Base-by-base conservation (phyloP, 345 rosid species). In the Populus alba region DNA sequence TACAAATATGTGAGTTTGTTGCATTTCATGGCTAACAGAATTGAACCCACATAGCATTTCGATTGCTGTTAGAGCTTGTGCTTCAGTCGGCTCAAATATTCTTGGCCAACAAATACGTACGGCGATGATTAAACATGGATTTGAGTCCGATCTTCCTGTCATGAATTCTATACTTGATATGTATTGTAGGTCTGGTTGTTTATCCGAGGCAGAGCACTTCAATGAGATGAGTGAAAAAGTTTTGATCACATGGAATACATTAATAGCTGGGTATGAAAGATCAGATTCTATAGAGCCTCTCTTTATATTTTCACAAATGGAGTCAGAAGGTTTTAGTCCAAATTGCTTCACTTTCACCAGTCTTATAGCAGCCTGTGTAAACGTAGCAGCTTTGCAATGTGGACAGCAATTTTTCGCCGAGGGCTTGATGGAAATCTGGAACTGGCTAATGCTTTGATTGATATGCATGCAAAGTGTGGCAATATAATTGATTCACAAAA, bases 391-490 rank as follows among this genome's bases (percentile, higher is more conserved):
- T 67, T 77, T 91, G 75, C 86, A 82, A 69, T 92, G 90, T 70
- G 97, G 97, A 25, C 91, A 91, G 78, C 97, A 96, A 83, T 91
- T 43, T 39, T 84, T 78, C 81, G 81, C 79, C 83, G 89, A 78
- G 98, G 95, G 72, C 86, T 93, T 79, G 85, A 85, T 22, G 75
- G 84, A 63, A 80, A 91, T 70, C 72, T 81, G 70, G 93, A 77
- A 78, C 62, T 96, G 84, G 89, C 90, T 11, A 94, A 94, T 82
- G 90, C 98, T 37, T 83, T 92, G 68, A 84, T 92, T 37, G 97
- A 92, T 81, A 94, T 96, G 97, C 90, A 96, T 78, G 96, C 97
- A 63, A 94, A 94, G 85, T 94, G 99, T 49, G 99, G 99, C 38
- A 87, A 82, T 80, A 82, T 94, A 76, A 77, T 79, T 5, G 90